A percentile compares a stretch with the other conserved stretches of the same genome.
Conservation (phyloP, 1,284 basidiomycete genomes). For the Salmacisia buchloeana region DNA sequence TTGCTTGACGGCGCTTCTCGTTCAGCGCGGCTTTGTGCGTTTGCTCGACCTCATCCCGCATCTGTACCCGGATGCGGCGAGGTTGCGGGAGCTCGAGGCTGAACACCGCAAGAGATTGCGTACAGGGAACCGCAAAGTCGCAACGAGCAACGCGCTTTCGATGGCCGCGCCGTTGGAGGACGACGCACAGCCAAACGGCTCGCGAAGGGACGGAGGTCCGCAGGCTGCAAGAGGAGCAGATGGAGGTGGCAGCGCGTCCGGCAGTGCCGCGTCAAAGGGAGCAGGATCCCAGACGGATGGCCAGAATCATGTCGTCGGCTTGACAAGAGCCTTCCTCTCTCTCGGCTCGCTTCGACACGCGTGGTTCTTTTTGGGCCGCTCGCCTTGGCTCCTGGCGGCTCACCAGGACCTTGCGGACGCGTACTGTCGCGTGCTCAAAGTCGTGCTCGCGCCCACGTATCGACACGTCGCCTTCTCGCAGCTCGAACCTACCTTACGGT, state of each 20-base stretch:
- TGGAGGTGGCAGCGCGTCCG: too few species aligned
- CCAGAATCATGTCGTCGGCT: conserved; percentile 79
- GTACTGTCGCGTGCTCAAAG: conserved; percentile 42
- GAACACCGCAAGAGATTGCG: conserved; percentile 59
- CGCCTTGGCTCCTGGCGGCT: conserved; percentile 77
- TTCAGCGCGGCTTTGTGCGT: conserved; percentile 78
- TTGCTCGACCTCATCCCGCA: conserved; percentile 81
- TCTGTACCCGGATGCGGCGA: conserved; percentile 54
- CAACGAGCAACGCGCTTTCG: conserved; percentile 63
- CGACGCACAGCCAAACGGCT: too few species aligned
- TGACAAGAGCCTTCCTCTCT: conserved; percentile 74
- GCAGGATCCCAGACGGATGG: too few species aligned
- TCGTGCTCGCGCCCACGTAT: conserved; percentile 41
- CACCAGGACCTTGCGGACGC: conserved; percentile 76
- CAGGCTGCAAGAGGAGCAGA: too few species aligned
- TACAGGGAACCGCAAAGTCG: not conserved
- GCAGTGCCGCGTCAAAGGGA: conserved; percentile 25
- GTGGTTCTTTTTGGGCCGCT: conserved; percentile 71
- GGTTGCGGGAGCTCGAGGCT: conserved; percentile 55
- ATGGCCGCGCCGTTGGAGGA: conserved; percentile 79
- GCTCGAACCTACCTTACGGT: conserved; percentile 61
- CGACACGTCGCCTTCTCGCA: conserved; percentile 28
- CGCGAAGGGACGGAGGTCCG: too few species aligned
- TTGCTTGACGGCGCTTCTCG: conserved; percentile 75
- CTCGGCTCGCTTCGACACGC: conserved; percentile 76